These are phyloP conservation scores for Tuber indicum DNA, from an alignment of 495 filamentous ascomycete species.

Conservation along the genomic window DNA sequence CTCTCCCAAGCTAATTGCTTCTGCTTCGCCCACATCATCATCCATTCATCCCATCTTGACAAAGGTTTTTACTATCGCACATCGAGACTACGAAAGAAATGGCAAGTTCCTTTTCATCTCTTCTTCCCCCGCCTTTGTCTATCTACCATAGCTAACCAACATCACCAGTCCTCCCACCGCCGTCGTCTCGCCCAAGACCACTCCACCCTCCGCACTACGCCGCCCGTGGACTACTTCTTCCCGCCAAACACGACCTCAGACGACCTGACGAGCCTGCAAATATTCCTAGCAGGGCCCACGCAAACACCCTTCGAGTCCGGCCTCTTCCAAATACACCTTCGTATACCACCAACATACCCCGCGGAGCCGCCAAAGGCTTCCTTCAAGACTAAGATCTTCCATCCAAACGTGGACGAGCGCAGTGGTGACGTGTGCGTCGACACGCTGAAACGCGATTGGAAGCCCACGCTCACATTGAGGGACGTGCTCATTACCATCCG, in stretches of 20 bases:
- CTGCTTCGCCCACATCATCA: neutral
- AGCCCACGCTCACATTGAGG: constrained; percentile 53
- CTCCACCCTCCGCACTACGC: constrained; percentile 52
- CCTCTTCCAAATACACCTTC: constrained; percentile 49
- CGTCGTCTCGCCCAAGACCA: constrained; percentile 64
- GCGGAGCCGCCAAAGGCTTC: constrained; percentile 59
- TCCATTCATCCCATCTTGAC: neutral
- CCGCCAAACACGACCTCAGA: constrained; percentile 48
- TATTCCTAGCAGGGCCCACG: constrained; percentile 57
- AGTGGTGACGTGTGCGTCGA: constrained; percentile 65
- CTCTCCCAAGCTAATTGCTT: neutral
- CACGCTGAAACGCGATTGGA: constrained; percentile 66
- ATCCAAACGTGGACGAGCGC: constrained; percentile 64
- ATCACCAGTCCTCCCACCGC: constrained; percentile 45
- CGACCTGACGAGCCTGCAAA: constrained; percentile 56
- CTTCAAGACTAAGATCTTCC: constrained; percentile 64
- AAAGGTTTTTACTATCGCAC: neutral
- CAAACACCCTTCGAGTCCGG: constrained; percentile 59
- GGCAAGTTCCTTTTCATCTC: constrained; percentile 10
- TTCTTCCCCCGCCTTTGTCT: neutral
- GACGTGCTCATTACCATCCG: constrained; percentile 63
- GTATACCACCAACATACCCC: constrained; percentile 61
- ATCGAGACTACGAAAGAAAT: constrained; percentile 1
- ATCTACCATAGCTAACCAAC: constrained; percentile 15
- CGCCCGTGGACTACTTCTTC: constrained; percentile 64